Base-by-base conservation (phyloP, 192 early-diverging fungal genomes). In the Haplosporangium gracile region DNA sequence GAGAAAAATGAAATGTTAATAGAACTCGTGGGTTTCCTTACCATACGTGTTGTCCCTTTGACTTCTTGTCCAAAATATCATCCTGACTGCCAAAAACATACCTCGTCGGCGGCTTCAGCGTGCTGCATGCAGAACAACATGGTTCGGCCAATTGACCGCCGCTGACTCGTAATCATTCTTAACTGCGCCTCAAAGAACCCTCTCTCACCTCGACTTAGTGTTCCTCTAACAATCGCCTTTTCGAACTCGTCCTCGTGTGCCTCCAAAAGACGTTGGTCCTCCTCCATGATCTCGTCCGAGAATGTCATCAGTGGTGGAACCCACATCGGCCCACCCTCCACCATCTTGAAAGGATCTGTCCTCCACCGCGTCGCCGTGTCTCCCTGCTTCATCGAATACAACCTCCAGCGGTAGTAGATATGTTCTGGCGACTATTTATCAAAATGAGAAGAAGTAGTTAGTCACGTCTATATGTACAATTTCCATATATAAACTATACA, bases 381-480 rank as follows among this genome's bases (percentile, higher is more conserved):
- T 32, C 96, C 96, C 80, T 97, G 96, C 74, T 96, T 88, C 22
- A 97, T 89, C 40, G 97, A 97, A 88, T 93, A 98, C 55, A 99
- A 90, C 72, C 94, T 96, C 97, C 98, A 98, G 11, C 96, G 92
- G 83, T 99, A 99, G 70, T 98, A 98, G 34, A 93, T 88, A 77
- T 98, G 97, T 70, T 97, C 96, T 29, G 90, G 80, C 11, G 89
- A 91, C 93, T 94, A 79, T 8, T 65, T 1, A 2, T 51, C 15
- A 26, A 10, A 29, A 32, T 32, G n/a, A 29, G 11, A 15, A 32
- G 4, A 34, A 65, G 11, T 1, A 2, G 49, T 51, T 26, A 60
- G n/a, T 0, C 0, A 26, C 16, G n/a, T 57, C 6, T 11, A 0
- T 36, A 57, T 6, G 13, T n/a, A 57, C 2, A 24, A 7, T 2